A percentile compares a stretch with the other conserved stretches of the same genome.
Evolutionary conservation across 108 stramenopile genomes (phyloP).

Genomic region (Aurantiochytrium sp.): DNA sequence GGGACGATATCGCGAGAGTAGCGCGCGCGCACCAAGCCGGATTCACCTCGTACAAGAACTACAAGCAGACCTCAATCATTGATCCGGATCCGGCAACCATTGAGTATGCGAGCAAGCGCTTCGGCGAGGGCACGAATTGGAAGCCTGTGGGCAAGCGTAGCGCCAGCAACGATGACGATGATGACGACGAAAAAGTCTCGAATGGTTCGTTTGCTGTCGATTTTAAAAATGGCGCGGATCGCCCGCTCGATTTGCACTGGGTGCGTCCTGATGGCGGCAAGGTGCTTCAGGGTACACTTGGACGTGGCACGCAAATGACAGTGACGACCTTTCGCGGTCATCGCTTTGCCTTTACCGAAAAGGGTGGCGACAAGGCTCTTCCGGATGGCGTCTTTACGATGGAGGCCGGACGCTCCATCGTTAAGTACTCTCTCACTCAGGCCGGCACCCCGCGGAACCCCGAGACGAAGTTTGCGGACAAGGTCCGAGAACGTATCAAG

Average conservation of each 20-base stretch:
- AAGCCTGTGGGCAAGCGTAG: neutral
- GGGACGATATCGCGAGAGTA: neutral
- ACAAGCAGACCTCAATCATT: no score
- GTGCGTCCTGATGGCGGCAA: neutral
- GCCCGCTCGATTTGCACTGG: neutral
- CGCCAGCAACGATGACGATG: neutral
- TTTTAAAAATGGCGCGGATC: neutral
- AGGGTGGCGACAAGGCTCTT: neutral
- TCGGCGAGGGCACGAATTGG: neutral
- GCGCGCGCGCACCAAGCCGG: neutral
- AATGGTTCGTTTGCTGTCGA: neutral
- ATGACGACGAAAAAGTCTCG: neutral
- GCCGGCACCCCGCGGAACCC: neutral
- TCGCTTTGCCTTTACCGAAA: neutral
- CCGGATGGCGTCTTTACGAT: neutral
- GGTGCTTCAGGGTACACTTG: neutral
- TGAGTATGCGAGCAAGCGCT: neutral
- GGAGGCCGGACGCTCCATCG: neutral
- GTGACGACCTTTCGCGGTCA: neutral
- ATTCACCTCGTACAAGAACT: neutral
- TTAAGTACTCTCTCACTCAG: neutral
- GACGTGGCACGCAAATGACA: neutral
- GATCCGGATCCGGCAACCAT: neutral
- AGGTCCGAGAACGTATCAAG: neutral
- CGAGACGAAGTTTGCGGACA: neutral